Evolutionary conservation across 1,284 basidiomycete genomes (phyloP).

Genomic region (Cryptococcus jaspeensis): DNA sequence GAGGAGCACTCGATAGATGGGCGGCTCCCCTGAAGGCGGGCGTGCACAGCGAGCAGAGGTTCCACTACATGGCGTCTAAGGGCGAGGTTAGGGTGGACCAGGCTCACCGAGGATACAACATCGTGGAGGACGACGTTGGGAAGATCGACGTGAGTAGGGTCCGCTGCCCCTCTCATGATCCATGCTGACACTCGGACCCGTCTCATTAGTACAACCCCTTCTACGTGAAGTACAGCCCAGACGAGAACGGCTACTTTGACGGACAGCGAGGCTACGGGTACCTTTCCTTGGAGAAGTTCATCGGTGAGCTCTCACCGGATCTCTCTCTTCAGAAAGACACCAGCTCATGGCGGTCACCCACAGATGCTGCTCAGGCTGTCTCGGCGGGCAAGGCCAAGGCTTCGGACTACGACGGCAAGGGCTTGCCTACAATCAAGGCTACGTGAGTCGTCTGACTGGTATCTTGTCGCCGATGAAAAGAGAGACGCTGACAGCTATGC

Average conservation of each 20-base stretch:
- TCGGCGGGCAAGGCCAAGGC: constrained; percentile 65
- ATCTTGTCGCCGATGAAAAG: background rate
- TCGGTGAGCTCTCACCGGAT: constrained; percentile 58
- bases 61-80: constrained; percentile 92
- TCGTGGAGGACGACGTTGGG: constrained; percentile 71
- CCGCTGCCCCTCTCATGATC: background rate
- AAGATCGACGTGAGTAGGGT: constrained; percentile 54
- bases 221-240: constrained; percentile 94
- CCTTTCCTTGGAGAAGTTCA: constrained; percentile 87
- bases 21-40: constrained; percentile 55
- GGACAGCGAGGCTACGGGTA: constrained; percentile 88
- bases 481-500: background rate
- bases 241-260: constrained; percentile 85
- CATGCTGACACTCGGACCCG: background rate
- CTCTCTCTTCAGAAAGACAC: background rate
- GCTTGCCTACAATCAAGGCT: constrained; percentile 75
- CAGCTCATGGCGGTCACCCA: background rate
- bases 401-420: constrained; percentile 71
- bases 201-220: constrained; percentile 71
- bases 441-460: constrained; percentile 32
- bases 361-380: constrained; percentile 55
- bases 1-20: constrained; percentile 51
- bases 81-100: constrained; percentile 90
- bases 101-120: constrained; percentile 86
- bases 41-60: constrained; percentile 80